A percentile compares a stretch with the other conserved stretches of the same genome.
Evolutionary conservation across 805 yeast genomes (phyloP).

Genomic region (Kodamaea laetipori): DNA sequence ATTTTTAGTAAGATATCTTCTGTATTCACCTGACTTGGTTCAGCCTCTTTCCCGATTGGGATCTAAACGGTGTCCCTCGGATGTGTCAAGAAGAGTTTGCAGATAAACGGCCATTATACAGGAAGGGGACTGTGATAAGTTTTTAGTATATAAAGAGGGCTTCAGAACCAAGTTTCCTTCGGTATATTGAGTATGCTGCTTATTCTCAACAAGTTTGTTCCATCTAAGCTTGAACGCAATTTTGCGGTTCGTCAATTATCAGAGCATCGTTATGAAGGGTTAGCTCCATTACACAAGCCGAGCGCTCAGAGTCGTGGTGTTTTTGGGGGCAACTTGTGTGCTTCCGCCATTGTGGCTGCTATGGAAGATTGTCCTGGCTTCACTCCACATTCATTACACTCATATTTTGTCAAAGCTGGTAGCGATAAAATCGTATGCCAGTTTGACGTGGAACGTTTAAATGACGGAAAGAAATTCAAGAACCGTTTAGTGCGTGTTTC

Average conservation of each 20-base stretch:
- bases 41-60: background rate
- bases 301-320: constrained; percentile 33
- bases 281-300: constrained; percentile 24
- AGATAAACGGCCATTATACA: background rate
- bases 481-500: constrained; percentile 33
- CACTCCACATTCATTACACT: constrained; percentile 45
- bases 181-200: constrained; percentile 4
- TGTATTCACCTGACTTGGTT: background rate
- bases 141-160: background rate
- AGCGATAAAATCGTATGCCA: constrained; percentile 30
- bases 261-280: constrained; percentile 17
- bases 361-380: constrained; percentile 32
- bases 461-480: constrained; percentile 38
- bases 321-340: constrained; percentile 43
- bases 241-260: constrained; percentile 18
- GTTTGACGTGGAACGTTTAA: constrained; percentile 37
- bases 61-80: constrained; percentile 8
- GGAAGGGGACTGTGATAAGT: constrained; percentile 1
- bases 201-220: constrained; percentile 8
- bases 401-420: constrained; percentile 43
- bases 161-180: no score
- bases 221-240: constrained; percentile 16
- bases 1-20: constrained; percentile 1
- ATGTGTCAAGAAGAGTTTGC: constrained; percentile 3
- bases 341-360: constrained; percentile 39